Conservation (phyloP, 306 rosid species). For the Rosa persica region DNA sequence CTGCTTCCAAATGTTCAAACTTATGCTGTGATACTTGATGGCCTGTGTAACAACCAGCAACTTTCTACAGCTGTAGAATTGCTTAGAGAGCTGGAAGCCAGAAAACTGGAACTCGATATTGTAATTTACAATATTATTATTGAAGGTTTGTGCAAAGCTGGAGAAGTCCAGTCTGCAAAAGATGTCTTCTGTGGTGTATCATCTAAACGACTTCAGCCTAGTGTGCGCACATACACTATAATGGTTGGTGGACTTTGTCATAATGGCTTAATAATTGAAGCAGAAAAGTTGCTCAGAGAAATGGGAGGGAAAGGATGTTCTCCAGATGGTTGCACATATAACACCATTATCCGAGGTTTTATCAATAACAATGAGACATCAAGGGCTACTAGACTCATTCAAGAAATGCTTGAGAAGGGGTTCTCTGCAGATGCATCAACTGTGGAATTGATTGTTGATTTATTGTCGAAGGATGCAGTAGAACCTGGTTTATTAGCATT, state of each 20-base stretch:
- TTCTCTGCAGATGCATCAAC: not conserved
- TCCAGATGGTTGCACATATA: not conserved
- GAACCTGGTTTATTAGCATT: not conserved
- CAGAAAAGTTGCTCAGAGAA: not conserved
- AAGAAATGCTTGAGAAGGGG: not conserved
- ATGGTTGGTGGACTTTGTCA: not conserved
- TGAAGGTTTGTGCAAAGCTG: not conserved
- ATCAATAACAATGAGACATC: not conserved
- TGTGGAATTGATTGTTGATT: not conserved
- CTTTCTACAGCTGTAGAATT: not conserved
- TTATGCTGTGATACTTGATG: not conserved
- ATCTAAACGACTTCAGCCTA: not conserved
- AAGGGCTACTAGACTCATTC: not conserved
- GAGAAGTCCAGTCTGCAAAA: not conserved
- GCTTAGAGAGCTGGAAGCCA: not conserved
- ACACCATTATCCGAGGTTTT: not conserved
- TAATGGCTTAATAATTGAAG: not conserved
- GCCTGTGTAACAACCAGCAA: not conserved
- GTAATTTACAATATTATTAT: not conserved
- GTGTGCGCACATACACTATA: not conserved
- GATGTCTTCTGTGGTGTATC: not conserved
- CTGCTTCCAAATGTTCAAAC: not conserved
- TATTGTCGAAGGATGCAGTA: not conserved
- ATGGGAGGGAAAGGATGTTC: not conserved
- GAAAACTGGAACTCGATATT: not conserved